Conservation (phyloP, 1,284 basidiomycete genomes). For the Termitomyces sp. region DNA sequence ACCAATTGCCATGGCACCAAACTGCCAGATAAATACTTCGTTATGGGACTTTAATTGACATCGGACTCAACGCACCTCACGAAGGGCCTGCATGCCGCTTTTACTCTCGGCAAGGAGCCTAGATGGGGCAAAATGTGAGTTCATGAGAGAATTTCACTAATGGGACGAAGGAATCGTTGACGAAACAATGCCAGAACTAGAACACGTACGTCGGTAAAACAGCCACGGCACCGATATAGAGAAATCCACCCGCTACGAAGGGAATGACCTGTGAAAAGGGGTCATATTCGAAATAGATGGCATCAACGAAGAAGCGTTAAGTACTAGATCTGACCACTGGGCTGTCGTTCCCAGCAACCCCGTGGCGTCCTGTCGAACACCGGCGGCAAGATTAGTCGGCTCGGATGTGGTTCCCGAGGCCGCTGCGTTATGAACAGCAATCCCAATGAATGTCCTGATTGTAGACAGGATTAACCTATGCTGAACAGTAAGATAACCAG, state of each 20-base stretch:
- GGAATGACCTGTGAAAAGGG: constrained; percentile 66
- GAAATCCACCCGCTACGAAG: constrained; percentile 88
- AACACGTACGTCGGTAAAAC: constrained; percentile 78
- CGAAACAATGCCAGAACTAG: constrained; percentile 1
- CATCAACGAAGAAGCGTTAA: constrained; percentile 23
- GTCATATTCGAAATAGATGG: constrained; percentile 11
- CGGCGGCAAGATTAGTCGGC: constrained; percentile 59
- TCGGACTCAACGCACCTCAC: constrained; percentile 53
- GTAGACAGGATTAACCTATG: background rate
- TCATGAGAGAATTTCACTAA: background rate
- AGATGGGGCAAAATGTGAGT: constrained; percentile 16
- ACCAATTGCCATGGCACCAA: constrained; percentile 84
- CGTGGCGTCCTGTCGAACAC: constrained; percentile 62
- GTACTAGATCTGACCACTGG: constrained; percentile 69
- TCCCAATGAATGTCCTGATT: constrained; percentile 80
- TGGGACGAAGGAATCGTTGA: background rate
- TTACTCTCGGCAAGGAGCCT: constrained; percentile 83
- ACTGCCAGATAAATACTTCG: constrained; percentile 42
- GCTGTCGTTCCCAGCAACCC: constrained; percentile 81
- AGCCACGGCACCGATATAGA: constrained; percentile 88
- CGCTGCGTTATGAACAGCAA: constrained; percentile 73
- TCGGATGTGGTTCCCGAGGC: constrained; percentile 39
- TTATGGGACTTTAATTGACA: constrained; percentile 16
- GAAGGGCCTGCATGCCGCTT: constrained; percentile 77
- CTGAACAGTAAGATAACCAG: background rate